Evolutionary conservation across 2,329 filamentous ascomycete genomes (phyloP).

Genomic region (Ciborinia camelliae): DNA sequence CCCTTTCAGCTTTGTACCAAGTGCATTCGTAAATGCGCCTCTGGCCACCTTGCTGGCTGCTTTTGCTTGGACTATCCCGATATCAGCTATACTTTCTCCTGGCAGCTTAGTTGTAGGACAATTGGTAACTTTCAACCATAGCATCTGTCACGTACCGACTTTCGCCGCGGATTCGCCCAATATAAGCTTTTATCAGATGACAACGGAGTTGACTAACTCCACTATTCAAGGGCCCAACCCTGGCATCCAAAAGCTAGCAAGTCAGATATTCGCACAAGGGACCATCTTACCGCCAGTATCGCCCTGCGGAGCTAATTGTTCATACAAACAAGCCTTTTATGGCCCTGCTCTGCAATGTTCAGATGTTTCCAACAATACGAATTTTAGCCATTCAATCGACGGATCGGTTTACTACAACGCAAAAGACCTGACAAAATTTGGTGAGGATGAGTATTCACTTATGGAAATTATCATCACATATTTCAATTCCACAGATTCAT

Average conservation of each 20-base stretch:
- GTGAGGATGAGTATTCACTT: not conserved
- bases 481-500: not conserved
- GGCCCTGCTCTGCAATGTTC: not conserved
- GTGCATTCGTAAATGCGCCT: slow-evolving; percentile 1
- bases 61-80: not conserved
- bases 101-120: not conserved
- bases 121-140: not conserved
- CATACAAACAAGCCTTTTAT: not conserved
- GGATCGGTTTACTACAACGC: not conserved
- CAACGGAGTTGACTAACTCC: not conserved
- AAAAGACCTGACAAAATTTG: not conserved
- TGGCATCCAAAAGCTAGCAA: not conserved
- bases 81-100: slow-evolving; percentile 4
- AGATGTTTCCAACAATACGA: not conserved
- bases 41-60: not conserved
- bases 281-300: not conserved
- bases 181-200: slow-evolving; percentile 1
- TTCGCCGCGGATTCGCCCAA: not conserved
- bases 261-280: slow-evolving; percentile 2
- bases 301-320: not conserved
- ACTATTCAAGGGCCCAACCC: not conserved
- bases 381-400: not conserved
- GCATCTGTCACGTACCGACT: not conserved
- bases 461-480: not conserved
- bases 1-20: not conserved